Percentiles rank a stretch among this genome's conserved stretches.
Evolutionary conservation across 2,329 filamentous ascomycete genomes (phyloP).

Genomic region (Trichoderma sp.): DNA sequence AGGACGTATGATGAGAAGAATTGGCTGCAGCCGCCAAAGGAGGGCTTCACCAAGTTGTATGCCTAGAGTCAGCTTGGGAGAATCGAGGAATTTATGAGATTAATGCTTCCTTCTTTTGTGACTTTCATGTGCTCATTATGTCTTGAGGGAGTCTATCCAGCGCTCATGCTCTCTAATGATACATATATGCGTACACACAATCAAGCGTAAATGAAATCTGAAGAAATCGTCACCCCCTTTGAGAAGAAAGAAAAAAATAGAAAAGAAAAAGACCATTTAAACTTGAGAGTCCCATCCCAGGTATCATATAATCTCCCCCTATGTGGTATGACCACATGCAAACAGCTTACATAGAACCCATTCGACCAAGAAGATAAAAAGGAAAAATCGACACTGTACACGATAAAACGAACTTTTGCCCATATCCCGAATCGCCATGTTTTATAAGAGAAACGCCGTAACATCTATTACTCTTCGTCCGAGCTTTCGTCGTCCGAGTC

Average conservation of each 20-base stretch:
- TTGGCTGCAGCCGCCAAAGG: slow-evolving; percentile 84
- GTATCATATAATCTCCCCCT: slow-evolving; percentile 26
- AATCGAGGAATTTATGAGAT: background rate
- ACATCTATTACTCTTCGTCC: slow-evolving; percentile 26
- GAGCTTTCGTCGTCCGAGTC: slow-evolving; percentile 27
- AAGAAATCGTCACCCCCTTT: background rate
- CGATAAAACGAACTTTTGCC: background rate
- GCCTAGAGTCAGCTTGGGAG: slow-evolving; percentile 27
- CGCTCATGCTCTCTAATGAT: slow-evolving; percentile 14
- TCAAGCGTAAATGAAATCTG: background rate
- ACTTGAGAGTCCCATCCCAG: slow-evolving; percentile 24
- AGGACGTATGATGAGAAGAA: slow-evolving; percentile 81
- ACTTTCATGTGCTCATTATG: background rate
- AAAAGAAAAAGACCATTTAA: background rate
- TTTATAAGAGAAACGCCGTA: background rate
- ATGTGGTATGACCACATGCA: slow-evolving; percentile 16
- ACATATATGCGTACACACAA: slow-evolving; percentile 5
- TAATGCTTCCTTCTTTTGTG: background rate
- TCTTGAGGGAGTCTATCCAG: slow-evolving; percentile 10
- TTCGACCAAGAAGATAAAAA: background rate
- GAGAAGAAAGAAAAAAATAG: background rate
- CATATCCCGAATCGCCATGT: background rate
- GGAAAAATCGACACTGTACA: background rate
- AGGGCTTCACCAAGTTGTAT: slow-evolving; percentile 74
- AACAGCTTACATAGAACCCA: slow-evolving; percentile 28